These are phyloP conservation scores for Aspergillus glaucus DNA, from an alignment of 2,329 filamentous ascomycete genomes.

Conservation along the genomic window DNA sequence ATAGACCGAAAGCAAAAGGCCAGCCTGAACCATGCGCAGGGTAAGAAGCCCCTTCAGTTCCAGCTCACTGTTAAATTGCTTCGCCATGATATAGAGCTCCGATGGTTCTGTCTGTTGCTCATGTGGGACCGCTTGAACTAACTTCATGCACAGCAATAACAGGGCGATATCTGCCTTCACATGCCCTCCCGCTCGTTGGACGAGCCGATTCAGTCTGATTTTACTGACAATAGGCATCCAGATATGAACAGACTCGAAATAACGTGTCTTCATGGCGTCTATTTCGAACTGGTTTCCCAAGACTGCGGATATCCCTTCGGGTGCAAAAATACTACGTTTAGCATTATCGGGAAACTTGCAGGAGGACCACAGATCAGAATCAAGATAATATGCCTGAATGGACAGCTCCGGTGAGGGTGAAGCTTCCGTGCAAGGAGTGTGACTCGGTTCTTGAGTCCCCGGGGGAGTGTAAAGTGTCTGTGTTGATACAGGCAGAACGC, in stretches of 20 bases:
- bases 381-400: not conserved
- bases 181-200: not conserved
- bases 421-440: not conserved
- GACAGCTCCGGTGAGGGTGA: not conserved
- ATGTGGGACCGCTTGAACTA: not conserved
- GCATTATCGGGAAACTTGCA: not conserved
- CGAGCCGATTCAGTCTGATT: not conserved
- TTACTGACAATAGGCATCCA: not conserved
- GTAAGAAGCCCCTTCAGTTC: not conserved
- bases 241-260: not conserved
- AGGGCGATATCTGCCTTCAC: not conserved
- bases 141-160: not conserved
- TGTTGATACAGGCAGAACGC: not conserved
- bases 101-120: not conserved
- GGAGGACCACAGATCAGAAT: not conserved
- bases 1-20: slow-evolving; percentile 2
- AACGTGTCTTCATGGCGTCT: not conserved
- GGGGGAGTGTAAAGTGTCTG: not conserved
- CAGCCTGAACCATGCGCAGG: not conserved
- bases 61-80: not conserved
- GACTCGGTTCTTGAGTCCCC: not conserved
- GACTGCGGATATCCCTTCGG: not conserved
- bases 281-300: not conserved
- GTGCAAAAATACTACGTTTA: not conserved
- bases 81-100: not conserved